A percentile compares a stretch with the other conserved stretches of the same genome.
Evolutionary conservation across 345 rosid species (phyloP).

Genomic region (Cardamine occulta): DNA sequence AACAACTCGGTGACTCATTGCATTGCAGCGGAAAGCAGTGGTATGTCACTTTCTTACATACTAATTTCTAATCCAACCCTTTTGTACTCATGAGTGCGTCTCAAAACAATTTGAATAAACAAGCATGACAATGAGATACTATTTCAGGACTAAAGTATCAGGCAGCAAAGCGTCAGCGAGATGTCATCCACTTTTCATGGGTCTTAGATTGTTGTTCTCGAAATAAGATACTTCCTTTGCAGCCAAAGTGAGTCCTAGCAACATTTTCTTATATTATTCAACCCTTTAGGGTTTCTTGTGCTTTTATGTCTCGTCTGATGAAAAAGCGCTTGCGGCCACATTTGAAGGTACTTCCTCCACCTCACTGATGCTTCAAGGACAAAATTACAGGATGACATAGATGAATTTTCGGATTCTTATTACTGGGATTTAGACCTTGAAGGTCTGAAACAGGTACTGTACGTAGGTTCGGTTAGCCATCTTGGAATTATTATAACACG

Average conservation of each 20-base stretch:
- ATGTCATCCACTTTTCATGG: slow-evolving; percentile 90
- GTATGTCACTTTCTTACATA: slow-evolving; percentile 53
- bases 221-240: slow-evolving; percentile 76
- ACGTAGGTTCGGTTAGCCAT: slow-evolving; percentile 23
- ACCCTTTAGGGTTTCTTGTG: slow-evolving; percentile 17
- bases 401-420: slow-evolving; percentile 85
- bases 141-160: slow-evolving; percentile 81
- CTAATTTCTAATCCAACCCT: slow-evolving; percentile 3
- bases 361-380: slow-evolving; percentile 72
- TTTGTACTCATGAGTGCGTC: slow-evolving; percentile 4
- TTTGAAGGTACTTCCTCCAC: slow-evolving; percentile 77
- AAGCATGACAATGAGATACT: slow-evolving; percentile 28
- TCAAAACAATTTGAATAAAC: neutral
- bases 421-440: slow-evolving; percentile 77
- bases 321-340: slow-evolving; percentile 14
- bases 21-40: slow-evolving; percentile 90
- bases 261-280: slow-evolving; percentile 16
- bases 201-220: slow-evolving; percentile 78
- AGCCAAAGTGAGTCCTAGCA: slow-evolving; percentile 68
- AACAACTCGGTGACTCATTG: slow-evolving; percentile 88
- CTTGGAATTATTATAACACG: slow-evolving; percentile 15
- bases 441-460: slow-evolving; percentile 92
- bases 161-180: slow-evolving; percentile 82
- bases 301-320: neutral
- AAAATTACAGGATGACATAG: slow-evolving; percentile 82